Evolutionary conservation across 176 grass and related monocot genomes (phyloP), one percentile per base, ranked within the genome.

Genomic region (Aegilops longissima): DNA sequence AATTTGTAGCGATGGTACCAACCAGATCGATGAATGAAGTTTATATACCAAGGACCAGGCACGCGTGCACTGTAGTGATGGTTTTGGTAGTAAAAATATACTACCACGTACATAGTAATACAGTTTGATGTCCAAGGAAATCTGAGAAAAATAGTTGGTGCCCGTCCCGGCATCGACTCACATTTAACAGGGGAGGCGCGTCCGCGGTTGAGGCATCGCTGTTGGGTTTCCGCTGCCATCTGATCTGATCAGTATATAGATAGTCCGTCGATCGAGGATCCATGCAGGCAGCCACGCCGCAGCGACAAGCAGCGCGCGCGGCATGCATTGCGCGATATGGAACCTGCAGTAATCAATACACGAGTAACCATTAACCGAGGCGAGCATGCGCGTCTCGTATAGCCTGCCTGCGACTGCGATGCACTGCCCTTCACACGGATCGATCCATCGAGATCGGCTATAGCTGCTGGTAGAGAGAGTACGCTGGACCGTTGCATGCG

Each of bases 191-290:
- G 18, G 17, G 54, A 7, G 34, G 18, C 1, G 13, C 8, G 31
- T 44, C 9, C 31, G 62, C 40, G 20, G 63, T 23, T 82, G 65
- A 54, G 80, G 80, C 66, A 70, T 82, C 80, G 47, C 80, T 71
- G 45, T 58, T 70, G 18, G 23, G 45, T 81, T 64, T n/a, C 75
- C 56, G 12, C 63, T 16, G 14, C 9, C 18, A 59, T 21, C 54
- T 18, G 16, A 54, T 54, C 13, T 51, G 47, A 51, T 42, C 12
- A 4, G 44, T 5, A 14, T 49, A 44, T 44, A 3, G 40, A 44
- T 16, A 18, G 51, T 54, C 51, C 51, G 5, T 54, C 0, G 51
- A 54, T 54, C 51, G 51, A 54, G 51, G 51, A 54, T 18, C 51
- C 51, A 54, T 54, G 44, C 13, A 56, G 52, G 52, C 54, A 59